Evolutionary conservation across 2,329 filamentous ascomycete genomes (phyloP), one percentile per base, ranked within the genome.

Genomic region (Taxawa tesnikishii): DNA sequence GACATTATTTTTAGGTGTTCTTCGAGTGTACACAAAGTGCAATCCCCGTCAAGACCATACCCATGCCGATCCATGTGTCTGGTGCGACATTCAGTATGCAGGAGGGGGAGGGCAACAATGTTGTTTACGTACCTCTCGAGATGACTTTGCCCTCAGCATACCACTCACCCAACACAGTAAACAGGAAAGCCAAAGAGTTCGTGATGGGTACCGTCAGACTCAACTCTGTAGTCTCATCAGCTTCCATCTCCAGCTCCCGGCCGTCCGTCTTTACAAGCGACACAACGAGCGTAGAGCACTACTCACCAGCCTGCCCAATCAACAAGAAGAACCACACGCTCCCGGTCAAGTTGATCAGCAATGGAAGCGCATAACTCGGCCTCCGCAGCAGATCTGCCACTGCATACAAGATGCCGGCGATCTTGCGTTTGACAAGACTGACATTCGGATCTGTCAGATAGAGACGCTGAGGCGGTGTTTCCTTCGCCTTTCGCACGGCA

Each of bases 241-340:
- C 15, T 21, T 10, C 31, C 6, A 12, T 16, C 5, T 19, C 14
- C 26, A 15, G 2, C 10, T 6, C 11, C 17, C 17, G 15, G 6
- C 13, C 28, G n/a, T 32, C 5, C 9, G 2, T n/a, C n/a, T n/a
- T n/a, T n/a, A n/a, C n/a, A n/a, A n/a, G n/a, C n/a, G n/a, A n/a
- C n/a, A n/a, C n/a, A n/a, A n/a, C n/a, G n/a, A n/a, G n/a, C n/a
- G n/a, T 0, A 14, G 25, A 37, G 43, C 14, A 15, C 16, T 37
- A 69, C 79, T 46, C 58, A 92, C 85, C 85, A 47, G 87, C 87
- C 55, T 90, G 75, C 5, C 88, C 88, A 58, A 96, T 88, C 42
- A 96, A 64, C 44, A 96, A 59, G 47, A 96, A 96, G 59, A 96
- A 96, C 88, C 88, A 96, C 34, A 94, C 70, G 50, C 84, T 93